Conservation (phyloP, 495 filamentous ascomycete species). For the Cryomyces minteri region DNA sequence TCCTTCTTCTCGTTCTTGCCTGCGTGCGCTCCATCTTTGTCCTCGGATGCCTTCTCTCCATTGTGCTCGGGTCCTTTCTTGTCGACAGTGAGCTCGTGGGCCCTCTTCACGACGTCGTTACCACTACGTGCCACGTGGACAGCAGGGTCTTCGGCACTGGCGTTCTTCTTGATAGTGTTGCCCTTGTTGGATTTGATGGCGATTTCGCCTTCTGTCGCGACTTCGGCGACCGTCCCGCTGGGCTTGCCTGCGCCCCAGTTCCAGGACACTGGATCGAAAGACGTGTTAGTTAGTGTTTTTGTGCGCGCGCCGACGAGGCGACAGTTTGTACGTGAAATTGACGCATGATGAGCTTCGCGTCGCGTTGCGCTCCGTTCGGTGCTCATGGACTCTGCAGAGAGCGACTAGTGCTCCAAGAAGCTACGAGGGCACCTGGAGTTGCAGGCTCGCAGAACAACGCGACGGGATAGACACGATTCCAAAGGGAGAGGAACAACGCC, state of each 20-base stretch:
- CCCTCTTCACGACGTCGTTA: slow-evolving; percentile 45
- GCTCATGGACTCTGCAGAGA: slow-evolving; percentile 2
- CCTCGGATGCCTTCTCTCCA: slow-evolving; percentile 6
- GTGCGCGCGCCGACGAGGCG: not conserved
- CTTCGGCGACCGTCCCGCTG: slow-evolving; percentile 36
- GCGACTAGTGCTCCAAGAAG: not conserved
- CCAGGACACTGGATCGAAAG: slow-evolving; percentile 32
- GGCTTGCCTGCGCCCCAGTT: slow-evolving; percentile 33
- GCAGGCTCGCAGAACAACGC: not conserved
- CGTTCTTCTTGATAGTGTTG: slow-evolving; percentile 43
- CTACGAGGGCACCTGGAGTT: not conserved
- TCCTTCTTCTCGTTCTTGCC: slow-evolving; percentile 7
- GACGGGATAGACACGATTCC: not conserved
- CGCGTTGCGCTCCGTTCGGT: not conserved
- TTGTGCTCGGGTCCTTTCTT: slow-evolving; percentile 10
- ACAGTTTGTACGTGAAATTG: not conserved
- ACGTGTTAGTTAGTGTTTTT: not conserved
- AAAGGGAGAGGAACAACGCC: too few species aligned
- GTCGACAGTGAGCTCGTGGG: slow-evolving; percentile 28
- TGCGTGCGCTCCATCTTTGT: slow-evolving; percentile 12
- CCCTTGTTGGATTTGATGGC: slow-evolving; percentile 38
- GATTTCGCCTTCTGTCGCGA: slow-evolving; percentile 35
- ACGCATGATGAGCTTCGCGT: not conserved
- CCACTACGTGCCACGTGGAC: slow-evolving; percentile 35
- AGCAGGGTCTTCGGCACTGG: slow-evolving; percentile 35